These are phyloP conservation scores for Phytophthora chlamydospora DNA, from an alignment of 352 stramenopile species.

Conservation along the genomic window DNA sequence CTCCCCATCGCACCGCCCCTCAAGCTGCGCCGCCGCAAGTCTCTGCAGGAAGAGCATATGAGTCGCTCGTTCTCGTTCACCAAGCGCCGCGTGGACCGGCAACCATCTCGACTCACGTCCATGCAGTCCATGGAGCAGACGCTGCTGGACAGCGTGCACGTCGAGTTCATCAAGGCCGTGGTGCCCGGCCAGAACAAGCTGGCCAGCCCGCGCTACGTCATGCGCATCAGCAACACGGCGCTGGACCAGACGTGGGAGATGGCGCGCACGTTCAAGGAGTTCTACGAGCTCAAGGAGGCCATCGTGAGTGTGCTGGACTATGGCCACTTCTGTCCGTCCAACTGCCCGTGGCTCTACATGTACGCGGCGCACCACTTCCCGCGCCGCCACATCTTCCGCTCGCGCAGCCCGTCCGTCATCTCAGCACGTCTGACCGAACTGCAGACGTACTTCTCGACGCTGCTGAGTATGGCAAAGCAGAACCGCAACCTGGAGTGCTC, in stretches of 20 bases:
- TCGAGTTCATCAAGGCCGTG: constrained; percentile 83
- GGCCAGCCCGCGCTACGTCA: constrained; percentile 72
- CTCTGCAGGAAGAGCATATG: constrained; percentile 41
- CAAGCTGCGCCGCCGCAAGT: constrained; percentile 48
- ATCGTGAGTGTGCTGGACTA: constrained; percentile 67
- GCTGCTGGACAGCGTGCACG: constrained; percentile 76
- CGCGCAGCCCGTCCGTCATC: constrained; percentile 68
- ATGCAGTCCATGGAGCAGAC: constrained; percentile 64
- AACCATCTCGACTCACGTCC: constrained; percentile 41
- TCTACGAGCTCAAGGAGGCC: constrained; percentile 77
- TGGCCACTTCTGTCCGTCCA: constrained; percentile 80
- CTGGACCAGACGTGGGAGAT: constrained; percentile 83
- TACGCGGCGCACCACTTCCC: constrained; percentile 82
- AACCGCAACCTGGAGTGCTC: constrained; percentile 66
- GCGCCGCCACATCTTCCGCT: constrained; percentile 75
- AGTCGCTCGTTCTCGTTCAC: constrained; percentile 48
- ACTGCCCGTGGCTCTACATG: constrained; percentile 89
- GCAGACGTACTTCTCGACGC: constrained; percentile 69
- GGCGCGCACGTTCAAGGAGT: constrained; percentile 77
- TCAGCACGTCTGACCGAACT: constrained; percentile 62
- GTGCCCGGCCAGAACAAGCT: constrained; percentile 73
- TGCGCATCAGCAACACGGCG: constrained; percentile 75
- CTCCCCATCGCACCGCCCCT: constrained; percentile 35
- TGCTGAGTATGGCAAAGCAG: constrained; percentile 66
- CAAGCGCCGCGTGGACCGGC: constrained; percentile 63